A percentile compares a stretch with the other conserved stretches of the same genome.
phyloP scores from a whole-genome alignment of 202 grass and related monocot species.

The Zoysia matrella region DNA sequence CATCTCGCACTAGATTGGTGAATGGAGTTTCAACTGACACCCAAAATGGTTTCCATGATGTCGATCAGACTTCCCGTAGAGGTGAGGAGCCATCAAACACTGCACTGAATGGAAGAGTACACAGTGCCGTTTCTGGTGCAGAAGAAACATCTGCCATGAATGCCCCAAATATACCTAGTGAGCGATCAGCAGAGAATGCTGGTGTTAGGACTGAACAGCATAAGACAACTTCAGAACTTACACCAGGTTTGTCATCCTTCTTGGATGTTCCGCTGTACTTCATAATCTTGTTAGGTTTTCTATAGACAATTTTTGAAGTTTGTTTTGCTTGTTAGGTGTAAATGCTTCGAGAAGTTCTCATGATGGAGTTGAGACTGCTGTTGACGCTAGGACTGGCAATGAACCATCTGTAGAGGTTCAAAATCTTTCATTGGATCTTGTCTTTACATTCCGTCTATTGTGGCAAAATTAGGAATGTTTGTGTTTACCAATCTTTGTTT shows the following conservation, averaged over 20 bases:
- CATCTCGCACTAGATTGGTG: conserved; percentile 41
- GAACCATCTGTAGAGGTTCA: conserved; percentile 63
- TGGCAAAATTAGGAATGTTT: conserved; percentile 30
- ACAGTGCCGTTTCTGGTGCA: conserved; percentile 34
- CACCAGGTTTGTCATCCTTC: conserved; percentile 49
- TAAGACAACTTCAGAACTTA: conserved; percentile 39
- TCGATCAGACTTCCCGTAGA: conserved; percentile 43
- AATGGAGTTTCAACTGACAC: conserved; percentile 54
- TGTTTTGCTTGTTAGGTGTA: conserved; percentile 30
- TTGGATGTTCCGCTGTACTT: conserved; percentile 13
- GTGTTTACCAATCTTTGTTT: not conserved
- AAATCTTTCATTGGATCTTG: not conserved
- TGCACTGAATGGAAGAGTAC: conserved; percentile 60
- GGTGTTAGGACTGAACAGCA: conserved; percentile 57
- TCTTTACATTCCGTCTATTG: conserved; percentile 2
- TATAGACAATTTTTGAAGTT: conserved; percentile 41
- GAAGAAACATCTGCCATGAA: conserved; percentile 52
- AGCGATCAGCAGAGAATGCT: conserved; percentile 48
- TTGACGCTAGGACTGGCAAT: conserved; percentile 41
- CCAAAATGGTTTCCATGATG: conserved; percentile 73
- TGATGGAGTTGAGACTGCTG: conserved; percentile 38
- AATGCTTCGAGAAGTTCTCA: conserved; percentile 54
- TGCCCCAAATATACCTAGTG: conserved; percentile 46
- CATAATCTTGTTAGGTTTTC: conserved; percentile 14
- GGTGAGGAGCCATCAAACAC: conserved; percentile 45